Evolutionary conservation across 257 asterid genomes (phyloP).

Genomic region (Plectranthus barbatus): DNA sequence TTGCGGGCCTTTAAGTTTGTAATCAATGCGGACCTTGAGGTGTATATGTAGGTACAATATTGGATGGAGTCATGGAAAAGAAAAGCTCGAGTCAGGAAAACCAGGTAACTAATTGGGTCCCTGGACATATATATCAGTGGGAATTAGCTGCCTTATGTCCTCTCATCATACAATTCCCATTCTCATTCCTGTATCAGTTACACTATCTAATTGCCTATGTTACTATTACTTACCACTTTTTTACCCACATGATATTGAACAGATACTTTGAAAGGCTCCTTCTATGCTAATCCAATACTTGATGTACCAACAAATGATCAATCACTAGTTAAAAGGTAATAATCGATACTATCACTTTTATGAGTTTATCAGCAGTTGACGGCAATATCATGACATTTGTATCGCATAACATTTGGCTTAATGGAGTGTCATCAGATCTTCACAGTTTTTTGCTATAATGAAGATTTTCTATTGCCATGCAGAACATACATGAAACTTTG

Average conservation of each 20-base stretch:
- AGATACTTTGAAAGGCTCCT: conserved; percentile 86
- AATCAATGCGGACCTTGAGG: conserved; percentile 6
- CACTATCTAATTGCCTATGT: neutral
- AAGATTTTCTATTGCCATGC: neutral
- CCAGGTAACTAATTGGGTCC: conserved; percentile 41
- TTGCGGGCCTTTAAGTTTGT: neutral
- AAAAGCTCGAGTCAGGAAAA: conserved; percentile 87
- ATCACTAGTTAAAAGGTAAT: conserved; percentile 62
- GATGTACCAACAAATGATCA: conserved; percentile 60
- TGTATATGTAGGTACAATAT: conserved; percentile 58
- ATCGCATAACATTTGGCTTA: neutral
- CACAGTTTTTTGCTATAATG: neutral
- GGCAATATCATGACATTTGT: neutral
- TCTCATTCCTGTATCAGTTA: neutral
- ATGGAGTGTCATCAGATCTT: neutral
- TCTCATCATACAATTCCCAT: neutral
- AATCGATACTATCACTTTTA: neutral
- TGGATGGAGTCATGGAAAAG: conserved; percentile 99
- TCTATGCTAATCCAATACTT: conserved; percentile 73
- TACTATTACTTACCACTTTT: neutral
- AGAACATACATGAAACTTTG: neutral
- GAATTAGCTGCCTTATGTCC: neutral
- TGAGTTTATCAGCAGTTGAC: neutral
- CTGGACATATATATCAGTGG: neutral
- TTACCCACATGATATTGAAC: conserved; percentile 17